phyloP scores from a whole-genome alignment of 768 basidiomycete species.

The Lactarius akahatsu region DNA sequence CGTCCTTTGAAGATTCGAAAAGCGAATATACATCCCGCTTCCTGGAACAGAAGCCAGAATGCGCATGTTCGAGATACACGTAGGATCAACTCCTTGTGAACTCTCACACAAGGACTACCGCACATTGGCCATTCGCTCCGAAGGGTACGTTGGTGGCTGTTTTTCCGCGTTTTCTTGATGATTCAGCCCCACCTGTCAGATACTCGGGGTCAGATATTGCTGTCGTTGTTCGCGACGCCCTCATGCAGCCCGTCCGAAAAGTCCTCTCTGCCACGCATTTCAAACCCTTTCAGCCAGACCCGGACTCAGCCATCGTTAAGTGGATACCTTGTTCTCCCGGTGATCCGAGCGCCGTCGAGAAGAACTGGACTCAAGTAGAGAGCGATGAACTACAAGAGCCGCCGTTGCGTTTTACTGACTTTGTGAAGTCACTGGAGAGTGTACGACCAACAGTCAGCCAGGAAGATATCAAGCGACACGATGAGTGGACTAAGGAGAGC shows the following conservation, averaged over 20 bases:
- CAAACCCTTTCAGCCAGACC: slow-evolving; percentile 50
- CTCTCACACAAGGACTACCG: slow-evolving; percentile 78
- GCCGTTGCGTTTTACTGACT: slow-evolving; percentile 71
- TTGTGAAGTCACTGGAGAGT: slow-evolving; percentile 72
- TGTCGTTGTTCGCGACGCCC: slow-evolving; percentile 89
- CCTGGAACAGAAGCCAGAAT: slow-evolving; percentile 89
- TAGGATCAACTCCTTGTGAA: slow-evolving; percentile 89
- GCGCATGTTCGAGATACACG: slow-evolving; percentile 96
- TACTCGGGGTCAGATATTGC: slow-evolving; percentile 96
- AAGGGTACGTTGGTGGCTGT: slow-evolving; percentile 53
- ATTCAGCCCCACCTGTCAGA: slow-evolving; percentile 35
- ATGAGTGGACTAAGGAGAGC: slow-evolving; percentile 82
- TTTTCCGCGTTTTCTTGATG: neutral
- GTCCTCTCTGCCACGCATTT: slow-evolving; percentile 96
- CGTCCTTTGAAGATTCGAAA: slow-evolving; percentile 70
- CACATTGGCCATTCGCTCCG: slow-evolving; percentile 77
- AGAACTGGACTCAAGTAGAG: slow-evolving; percentile 83
- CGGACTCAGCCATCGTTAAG: slow-evolving; percentile 43
- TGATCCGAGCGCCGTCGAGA: slow-evolving; percentile 80
- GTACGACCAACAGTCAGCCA: slow-evolving; percentile 87
- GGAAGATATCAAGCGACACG: slow-evolving; percentile 81
- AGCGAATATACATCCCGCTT: slow-evolving; percentile 96
- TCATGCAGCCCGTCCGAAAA: slow-evolving; percentile 98
- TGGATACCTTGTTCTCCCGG: slow-evolving; percentile 98
- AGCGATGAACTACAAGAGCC: slow-evolving; percentile 92